Evolutionary conservation across 2,329 filamentous ascomycete genomes (phyloP).

Genomic region (Corniculantispora saksenae): DNA sequence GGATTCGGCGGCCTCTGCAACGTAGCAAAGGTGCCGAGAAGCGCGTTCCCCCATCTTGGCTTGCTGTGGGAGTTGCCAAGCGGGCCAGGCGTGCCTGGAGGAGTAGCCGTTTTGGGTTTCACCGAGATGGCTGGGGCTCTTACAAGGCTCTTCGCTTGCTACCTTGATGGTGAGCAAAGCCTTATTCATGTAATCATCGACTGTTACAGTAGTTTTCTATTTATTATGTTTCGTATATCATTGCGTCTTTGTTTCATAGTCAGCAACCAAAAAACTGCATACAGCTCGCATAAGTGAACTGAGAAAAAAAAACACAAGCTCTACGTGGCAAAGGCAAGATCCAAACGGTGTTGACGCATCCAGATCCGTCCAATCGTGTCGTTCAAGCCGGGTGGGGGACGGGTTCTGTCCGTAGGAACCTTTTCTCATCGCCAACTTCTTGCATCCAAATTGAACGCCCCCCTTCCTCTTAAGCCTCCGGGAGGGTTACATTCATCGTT

Average conservation of each 20-base stretch:
- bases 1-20: not conserved
- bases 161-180: conserved; percentile 9
- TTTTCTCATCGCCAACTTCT: not conserved
- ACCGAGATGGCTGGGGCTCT: not conserved
- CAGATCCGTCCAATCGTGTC: not conserved
- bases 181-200: not conserved
- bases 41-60: not conserved
- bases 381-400: not conserved
- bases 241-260: no score
- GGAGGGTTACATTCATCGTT: conserved; percentile 15
- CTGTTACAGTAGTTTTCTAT: not conserved
- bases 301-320: not conserved
- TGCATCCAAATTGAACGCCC: not conserved
- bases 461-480: not conserved
- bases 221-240: no score
- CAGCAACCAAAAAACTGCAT: no score
- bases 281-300: not conserved
- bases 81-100: not conserved
- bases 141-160: not conserved
- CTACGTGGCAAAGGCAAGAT: not conserved
- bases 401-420: not conserved
- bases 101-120: conserved; percentile 14
- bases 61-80: not conserved
- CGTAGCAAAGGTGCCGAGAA: not conserved
- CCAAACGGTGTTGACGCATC: not conserved